Conservation (phyloP, 116 monocot genomes). For the Zostera marina region DNA sequence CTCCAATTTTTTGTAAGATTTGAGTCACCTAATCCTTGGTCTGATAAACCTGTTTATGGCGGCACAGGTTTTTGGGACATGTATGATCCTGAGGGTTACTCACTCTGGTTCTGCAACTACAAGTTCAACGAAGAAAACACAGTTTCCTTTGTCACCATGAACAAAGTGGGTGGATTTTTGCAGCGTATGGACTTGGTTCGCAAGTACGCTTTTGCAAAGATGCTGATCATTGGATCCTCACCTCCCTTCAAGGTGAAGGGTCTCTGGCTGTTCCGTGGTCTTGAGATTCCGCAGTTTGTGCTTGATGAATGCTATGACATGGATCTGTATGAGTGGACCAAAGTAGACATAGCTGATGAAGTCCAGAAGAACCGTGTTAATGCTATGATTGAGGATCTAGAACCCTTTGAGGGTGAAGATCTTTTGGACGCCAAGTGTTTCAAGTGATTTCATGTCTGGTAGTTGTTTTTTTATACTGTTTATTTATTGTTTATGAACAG, state of each 20-base stretch:
- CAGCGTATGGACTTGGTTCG: constrained; percentile 83
- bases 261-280: constrained; percentile 80
- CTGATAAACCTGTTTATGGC: neutral
- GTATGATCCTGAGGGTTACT: constrained; percentile 86
- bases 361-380: constrained; percentile 73
- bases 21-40: neutral
- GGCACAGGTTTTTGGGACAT: constrained; percentile 79
- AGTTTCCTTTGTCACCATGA: constrained; percentile 67
- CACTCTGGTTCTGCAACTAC: constrained; percentile 91
- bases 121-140: constrained; percentile 91
- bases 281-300: constrained; percentile 69
- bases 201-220: constrained; percentile 92
- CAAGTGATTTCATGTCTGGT: constrained; percentile 43
- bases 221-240: constrained; percentile 68
- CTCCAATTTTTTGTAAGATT: neutral
- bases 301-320: constrained; percentile 82
- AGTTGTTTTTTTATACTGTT: neutral
- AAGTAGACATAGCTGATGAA: constrained; percentile 65
- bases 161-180: constrained; percentile 79
- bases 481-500: too few relatives aligned
- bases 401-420: constrained; percentile 81
- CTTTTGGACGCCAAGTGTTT: constrained; percentile 85
- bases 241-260: constrained; percentile 89
- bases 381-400: constrained; percentile 91
- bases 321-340: constrained; percentile 86